Percentiles rank a stretch among this genome's conserved stretches.
Evolutionary conservation across 495 filamentous ascomycete species (phyloP).

Genomic region (Amorphotheca resinae): DNA sequence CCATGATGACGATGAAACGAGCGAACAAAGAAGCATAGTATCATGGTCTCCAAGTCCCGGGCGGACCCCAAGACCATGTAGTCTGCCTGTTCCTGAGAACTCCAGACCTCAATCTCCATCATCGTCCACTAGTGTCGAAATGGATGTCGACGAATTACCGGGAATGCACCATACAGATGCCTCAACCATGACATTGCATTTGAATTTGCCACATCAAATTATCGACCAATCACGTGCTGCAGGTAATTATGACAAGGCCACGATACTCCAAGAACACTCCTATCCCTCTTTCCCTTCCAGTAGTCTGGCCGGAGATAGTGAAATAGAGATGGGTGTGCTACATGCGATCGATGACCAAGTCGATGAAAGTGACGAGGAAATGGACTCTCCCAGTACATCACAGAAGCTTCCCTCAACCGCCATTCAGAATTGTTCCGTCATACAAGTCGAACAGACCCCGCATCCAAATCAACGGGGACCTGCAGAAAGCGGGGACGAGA

Average conservation of each 20-base stretch:
- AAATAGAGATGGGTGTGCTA: slow-evolving; percentile 42
- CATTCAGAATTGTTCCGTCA: neutral
- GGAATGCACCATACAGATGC: neutral
- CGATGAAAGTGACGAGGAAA: slow-evolving; percentile 15
- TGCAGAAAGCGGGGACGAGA: neutral
- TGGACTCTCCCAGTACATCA: slow-evolving; percentile 3
- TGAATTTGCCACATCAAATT: no score
- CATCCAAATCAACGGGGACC: neutral
- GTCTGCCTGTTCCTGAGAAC: neutral
- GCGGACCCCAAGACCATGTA: neutral
- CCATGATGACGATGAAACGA: neutral
- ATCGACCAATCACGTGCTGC: no score
- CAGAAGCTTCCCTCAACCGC: slow-evolving; percentile 11
- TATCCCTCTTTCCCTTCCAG: slow-evolving; percentile 25
- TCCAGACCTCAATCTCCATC: neutral
- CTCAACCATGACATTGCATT: no score
- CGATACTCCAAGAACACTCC: neutral
- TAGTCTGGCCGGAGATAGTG: slow-evolving; percentile 32
- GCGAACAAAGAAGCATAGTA: neutral
- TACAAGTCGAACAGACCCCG: slow-evolving; percentile 18
- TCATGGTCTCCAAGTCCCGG: neutral
- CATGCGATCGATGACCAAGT: slow-evolving; percentile 29
- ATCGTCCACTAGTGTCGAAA: neutral
- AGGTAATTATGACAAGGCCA: neutral
- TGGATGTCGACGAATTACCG: neutral